These are phyloP conservation scores for Wallacemonas sp. DNA, from an alignment of 208 protist genomes.

Conservation along the genomic window DNA sequence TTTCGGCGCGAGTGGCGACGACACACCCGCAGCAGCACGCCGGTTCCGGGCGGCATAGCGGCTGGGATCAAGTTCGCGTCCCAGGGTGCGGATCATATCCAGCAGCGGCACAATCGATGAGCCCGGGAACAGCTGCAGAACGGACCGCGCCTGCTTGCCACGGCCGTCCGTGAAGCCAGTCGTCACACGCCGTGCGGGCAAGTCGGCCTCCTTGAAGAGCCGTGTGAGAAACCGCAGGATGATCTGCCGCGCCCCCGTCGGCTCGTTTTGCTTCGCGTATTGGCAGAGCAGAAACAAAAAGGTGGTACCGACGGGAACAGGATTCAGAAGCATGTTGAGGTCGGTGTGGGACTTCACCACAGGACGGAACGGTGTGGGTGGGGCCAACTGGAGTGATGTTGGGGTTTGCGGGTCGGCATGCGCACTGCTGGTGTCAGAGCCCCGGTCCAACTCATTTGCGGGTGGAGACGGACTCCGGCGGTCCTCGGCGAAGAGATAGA, in stretches of 20 bases:
- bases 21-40: neutral
- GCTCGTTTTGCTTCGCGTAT: constrained; percentile 75
- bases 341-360: neutral
- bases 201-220: constrained; percentile 55
- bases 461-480: neutral
- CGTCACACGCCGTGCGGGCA: constrained; percentile 27
- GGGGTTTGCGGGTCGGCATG: neutral
- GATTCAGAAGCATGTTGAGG: neutral
- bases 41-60: constrained; percentile 10
- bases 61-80: constrained; percentile 31
- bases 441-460: neutral
- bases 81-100: constrained; percentile 62
- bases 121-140: constrained; percentile 59
- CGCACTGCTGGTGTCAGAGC: neutral
- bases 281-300: constrained; percentile 74
- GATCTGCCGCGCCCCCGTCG: constrained; percentile 44
- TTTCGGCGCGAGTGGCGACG: constrained; percentile 13
- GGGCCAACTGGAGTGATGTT: neutral
- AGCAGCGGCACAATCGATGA: constrained; percentile 57
- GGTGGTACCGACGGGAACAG: constrained; percentile 42
- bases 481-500: constrained; percentile 40
- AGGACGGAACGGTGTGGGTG: neutral
- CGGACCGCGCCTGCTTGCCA: constrained; percentile 38
- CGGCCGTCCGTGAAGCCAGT: constrained; percentile 23
- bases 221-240: constrained; percentile 60